Evolutionary conservation across 83 land plant genomes (phyloP), one percentile per base, ranked within the genome.

Genomic region (Picea abies): DNA sequence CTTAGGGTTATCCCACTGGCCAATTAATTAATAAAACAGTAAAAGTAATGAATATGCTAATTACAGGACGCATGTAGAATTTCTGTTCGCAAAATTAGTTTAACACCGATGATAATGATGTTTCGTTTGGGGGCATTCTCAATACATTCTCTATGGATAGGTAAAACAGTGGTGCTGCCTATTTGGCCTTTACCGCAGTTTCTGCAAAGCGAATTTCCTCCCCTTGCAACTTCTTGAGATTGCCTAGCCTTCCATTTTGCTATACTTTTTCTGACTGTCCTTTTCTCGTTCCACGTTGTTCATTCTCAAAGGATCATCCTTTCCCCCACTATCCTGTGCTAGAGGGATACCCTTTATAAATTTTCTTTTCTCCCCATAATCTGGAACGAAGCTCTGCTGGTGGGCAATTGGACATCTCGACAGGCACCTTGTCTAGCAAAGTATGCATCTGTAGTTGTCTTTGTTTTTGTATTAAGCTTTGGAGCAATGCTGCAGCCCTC

Each of bases 381-480:
- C 60, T 49, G 60, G 26, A 37, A 76, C 56, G 15, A 5, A 29
- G 5, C 19, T 76, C 60, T 23, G 78, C 14, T 52, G 61, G 60
- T 52, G 78, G 52, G 78, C 23, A 23, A 52, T 52, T 5, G 19
- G 32, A 52, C 15, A 76, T 76, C 61, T 52, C 6, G 60, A 29
- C 52, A 76, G 29, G 78, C 78, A 76, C 78, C 78, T 52, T 79
- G 66, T 62, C 80, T 79, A 61, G 80, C 47, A 79, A 60, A 39
- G 80, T 62, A 32, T 8, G 29, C 32, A 76, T 23, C 65, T 37
- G 44, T 62, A 19, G 25, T 29, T 79, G 80, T 78, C 39, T 32
- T 58, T 1, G 64, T 79, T 29, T 79, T 79, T 32, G 58, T 37
- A 23, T 61, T 63, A 58, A 37, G 22, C 26, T 26, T 58, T 39